A percentile compares a stretch with the other conserved stretches of the same genome.
Conservation (phyloP, 2,329 filamentous ascomycete species). For the Fragosphaeria purpurea region DNA sequence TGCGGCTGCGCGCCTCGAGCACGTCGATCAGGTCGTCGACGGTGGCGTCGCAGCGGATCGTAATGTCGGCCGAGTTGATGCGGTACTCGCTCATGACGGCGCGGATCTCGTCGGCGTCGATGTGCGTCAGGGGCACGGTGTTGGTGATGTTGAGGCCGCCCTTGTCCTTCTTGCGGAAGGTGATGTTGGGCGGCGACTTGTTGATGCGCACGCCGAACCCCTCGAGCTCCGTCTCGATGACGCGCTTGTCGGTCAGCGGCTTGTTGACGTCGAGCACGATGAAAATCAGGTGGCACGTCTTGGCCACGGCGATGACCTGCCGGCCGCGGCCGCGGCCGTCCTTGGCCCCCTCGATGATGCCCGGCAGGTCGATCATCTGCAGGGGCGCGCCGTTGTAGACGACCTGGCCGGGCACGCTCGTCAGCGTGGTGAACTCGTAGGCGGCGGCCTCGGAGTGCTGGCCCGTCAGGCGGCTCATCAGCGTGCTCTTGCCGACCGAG, state of each 20-base stretch:
- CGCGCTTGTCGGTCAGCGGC: conserved; percentile 87
- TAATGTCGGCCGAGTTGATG: conserved; percentile 93
- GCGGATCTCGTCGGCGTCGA: conserved; percentile 93
- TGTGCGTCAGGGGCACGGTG: conserved; percentile 83
- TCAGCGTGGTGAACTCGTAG: conserved; percentile 98
- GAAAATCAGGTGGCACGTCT: conserved; percentile 97
- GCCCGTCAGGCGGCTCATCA: conserved; percentile 90
- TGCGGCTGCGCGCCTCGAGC: conserved; percentile 84
- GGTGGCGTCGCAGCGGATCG: conserved; percentile 94
- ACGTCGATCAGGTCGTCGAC: conserved; percentile 96
- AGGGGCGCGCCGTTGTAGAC: conserved; percentile 94
- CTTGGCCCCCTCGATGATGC: conserved; percentile 98
- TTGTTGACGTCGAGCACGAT: conserved; percentile 99
- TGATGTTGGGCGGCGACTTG: conserved; percentile 93
- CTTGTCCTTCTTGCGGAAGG: conserved; percentile 99
- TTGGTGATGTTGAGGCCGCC: conserved; percentile 93
- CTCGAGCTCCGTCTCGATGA: conserved; percentile 92
- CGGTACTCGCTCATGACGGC: conserved; percentile 96
- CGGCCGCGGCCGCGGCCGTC: conserved; percentile 95
- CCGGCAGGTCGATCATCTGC: conserved; percentile 95
- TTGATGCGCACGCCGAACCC: conserved; percentile 98
- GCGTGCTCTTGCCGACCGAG: conserved; percentile 94
- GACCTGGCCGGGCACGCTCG: conserved; percentile 92
- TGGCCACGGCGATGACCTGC: conserved; percentile 97
- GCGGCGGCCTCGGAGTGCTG: conserved; percentile 96